Evolutionary conservation across 805 yeast species (phyloP), one percentile per base, ranked within the genome.

Genomic region (Yamadazyma insecticola): DNA sequence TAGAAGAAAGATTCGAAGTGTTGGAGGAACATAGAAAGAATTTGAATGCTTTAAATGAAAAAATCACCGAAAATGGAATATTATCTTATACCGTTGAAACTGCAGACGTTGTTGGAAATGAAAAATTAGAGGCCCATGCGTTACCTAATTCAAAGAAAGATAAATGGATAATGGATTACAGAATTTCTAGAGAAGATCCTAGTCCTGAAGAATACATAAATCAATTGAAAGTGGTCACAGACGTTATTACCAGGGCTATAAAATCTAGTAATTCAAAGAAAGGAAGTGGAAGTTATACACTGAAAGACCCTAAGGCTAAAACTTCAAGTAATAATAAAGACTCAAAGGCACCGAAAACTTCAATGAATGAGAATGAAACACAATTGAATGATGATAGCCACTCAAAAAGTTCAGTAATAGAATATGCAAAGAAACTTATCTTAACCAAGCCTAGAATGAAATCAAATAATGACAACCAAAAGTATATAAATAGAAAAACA

Each of bases 141-240:
- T 26, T 39, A 4, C 67, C 67, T 2, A 26, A 29, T 14, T 37
- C 43, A 2, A 39, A 40, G 11, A 40, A 39, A 8, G 46, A 44
- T n/a, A 45, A 41, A 16, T 48, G 57, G 51, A 38, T 37, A 16
- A 35, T 54, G 27, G 40, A 42, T 23, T 51, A 51, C 33, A 39
- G 37, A n/a, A 47, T 53, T 13, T 22, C 18, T 10, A 36, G 37
- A 26, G 26, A 31, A n/a, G 36, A 33, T n/a, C 27, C 36, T 8
- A 33, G 35, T 16, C 37, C 43, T 2, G 30, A 32, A 11, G 22
- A 14, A n/a, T 50, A 47, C 24, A 30, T 36, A 13, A 20, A 23
- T 6, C 34, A 30, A 4, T 24, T 30, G 21, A 20, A 18, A 7
- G 10, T 10, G 10, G 9, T 18, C 21, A 18, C 9, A 7, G 10